phyloP scores from a whole-genome alignment of 2,329 filamentous ascomycete species.

The Ophiostoma sp. region DNA sequence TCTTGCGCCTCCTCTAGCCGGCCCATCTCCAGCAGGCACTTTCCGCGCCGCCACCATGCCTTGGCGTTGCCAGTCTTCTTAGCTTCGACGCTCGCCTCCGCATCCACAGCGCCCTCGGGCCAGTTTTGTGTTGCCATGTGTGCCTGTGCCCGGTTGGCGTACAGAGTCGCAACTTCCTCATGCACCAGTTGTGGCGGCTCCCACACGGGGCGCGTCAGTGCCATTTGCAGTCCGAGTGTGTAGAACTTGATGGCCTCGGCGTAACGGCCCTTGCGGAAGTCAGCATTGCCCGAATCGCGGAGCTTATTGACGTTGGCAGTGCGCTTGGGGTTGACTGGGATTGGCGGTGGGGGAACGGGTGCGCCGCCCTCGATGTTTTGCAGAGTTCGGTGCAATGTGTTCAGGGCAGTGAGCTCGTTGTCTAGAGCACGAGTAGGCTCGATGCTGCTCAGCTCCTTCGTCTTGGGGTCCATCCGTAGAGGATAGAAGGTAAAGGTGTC shows the following conservation, averaged over 20 bases:
- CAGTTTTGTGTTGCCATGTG: constrained; percentile 80
- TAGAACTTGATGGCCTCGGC: constrained; percentile 79
- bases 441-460: constrained; percentile 68
- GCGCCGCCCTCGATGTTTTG: constrained; percentile 63
- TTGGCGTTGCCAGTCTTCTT: constrained; percentile 87
- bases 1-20: constrained; percentile 76
- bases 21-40: constrained; percentile 88
- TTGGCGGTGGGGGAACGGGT: constrained; percentile 75
- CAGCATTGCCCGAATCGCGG: constrained; percentile 79
- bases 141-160: constrained; percentile 86
- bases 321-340: constrained; percentile 91
- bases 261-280: constrained; percentile 76
- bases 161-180: constrained; percentile 79
- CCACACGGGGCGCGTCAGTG: constrained; percentile 77
- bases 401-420: constrained; percentile 71
- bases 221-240: constrained; percentile 87
- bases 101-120: constrained; percentile 85
- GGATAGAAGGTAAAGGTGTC: constrained; percentile 82
- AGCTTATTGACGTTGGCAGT: constrained; percentile 85
- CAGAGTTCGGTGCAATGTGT: constrained; percentile 74
- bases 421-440: constrained; percentile 52
- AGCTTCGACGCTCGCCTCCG: constrained; percentile 82
- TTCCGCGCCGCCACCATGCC: constrained; percentile 87
- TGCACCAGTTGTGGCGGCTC: constrained; percentile 80
- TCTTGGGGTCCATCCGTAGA: constrained; percentile 75